Conservation (phyloP, 129 eudicot genomes). For the Logfia minima region DNA sequence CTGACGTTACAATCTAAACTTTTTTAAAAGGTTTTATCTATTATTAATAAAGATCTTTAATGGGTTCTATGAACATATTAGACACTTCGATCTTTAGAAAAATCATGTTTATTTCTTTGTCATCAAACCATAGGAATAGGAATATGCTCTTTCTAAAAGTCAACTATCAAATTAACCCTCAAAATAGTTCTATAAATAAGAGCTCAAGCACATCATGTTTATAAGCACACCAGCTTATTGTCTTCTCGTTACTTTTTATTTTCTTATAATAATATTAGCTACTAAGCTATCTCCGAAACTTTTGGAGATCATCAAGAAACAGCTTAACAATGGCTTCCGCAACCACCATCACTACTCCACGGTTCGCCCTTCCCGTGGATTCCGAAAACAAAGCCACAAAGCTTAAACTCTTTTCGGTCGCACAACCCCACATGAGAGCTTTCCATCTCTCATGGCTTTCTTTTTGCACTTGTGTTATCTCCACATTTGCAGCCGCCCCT, state of each 20-base stretch:
- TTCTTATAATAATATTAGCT: background rate
- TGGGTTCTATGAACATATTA: too few relatives aligned
- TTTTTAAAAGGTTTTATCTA: too few relatives aligned
- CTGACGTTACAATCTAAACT: too few relatives aligned
- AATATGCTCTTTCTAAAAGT: background rate
- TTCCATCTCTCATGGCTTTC: constrained; percentile 43
- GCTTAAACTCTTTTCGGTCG: constrained; percentile 26
- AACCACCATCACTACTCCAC: background rate
- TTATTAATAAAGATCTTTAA: too few relatives aligned
- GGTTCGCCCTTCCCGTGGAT: constrained; percentile 33
- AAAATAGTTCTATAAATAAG: background rate
- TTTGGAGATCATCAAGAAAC: background rate
- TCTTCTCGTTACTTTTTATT: background rate
- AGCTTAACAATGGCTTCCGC: constrained; percentile 21
- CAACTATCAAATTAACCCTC: background rate
- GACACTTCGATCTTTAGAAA: too few relatives aligned
- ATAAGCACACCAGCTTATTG: constrained; percentile 2
- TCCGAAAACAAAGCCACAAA: constrained; percentile 34
- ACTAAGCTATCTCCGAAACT: background rate
- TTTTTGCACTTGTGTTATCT: constrained; percentile 37
- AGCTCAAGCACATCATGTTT: background rate
- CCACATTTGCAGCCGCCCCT: constrained; percentile 42
- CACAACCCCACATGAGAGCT: constrained; percentile 39
- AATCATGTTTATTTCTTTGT: background rate
- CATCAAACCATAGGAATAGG: background rate